Conservation (phyloP, 1,139 yeast genomes). For the Hansenula anomala region DNA sequence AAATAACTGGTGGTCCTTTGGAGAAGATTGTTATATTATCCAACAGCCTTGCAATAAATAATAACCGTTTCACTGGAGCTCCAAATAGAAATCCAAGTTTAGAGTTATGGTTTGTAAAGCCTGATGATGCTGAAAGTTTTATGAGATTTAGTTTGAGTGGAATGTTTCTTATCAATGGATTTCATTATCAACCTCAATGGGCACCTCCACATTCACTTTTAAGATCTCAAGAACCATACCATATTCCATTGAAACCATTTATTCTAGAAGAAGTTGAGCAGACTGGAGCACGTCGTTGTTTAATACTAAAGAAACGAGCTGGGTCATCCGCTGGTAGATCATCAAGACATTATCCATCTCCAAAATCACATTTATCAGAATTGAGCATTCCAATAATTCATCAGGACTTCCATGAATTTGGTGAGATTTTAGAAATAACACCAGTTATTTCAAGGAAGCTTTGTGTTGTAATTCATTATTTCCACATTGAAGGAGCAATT, state of each 20-base stretch:
- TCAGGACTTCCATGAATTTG: constrained; percentile 51
- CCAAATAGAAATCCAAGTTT: constrained; percentile 26
- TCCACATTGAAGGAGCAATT: constrained; percentile 60
- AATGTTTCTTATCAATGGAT: constrained; percentile 59
- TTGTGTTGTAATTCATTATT: constrained; percentile 58
- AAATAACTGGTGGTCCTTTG: constrained; percentile 71
- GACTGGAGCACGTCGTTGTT: constrained; percentile 34
- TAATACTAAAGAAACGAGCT: constrained; percentile 36
- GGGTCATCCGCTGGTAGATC: no score
- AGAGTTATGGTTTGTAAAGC: constrained; percentile 50
- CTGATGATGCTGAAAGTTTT: constrained; percentile 54
- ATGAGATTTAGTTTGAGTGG: constrained; percentile 51
- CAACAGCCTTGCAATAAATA: no score
- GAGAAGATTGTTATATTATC: constrained; percentile 48
- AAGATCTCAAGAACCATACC: constrained; percentile 1
- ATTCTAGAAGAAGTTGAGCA: constrained; percentile 28
- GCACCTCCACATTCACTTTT: no score
- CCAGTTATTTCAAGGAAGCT: constrained; percentile 66
- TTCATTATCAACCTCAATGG: constrained; percentile 33
- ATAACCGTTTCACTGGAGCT: no score
- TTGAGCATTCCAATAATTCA: constrained; percentile 37
- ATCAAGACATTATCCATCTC: constrained; percentile 26
- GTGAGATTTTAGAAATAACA: constrained; percentile 55
- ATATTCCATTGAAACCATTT: constrained; percentile 27
- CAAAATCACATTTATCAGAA: constrained; percentile 27